Percentiles rank a stretch among this genome's conserved stretches.
Evolutionary conservation across 805 yeast genomes (phyloP).

Genomic region (Candida gorgasii): DNA sequence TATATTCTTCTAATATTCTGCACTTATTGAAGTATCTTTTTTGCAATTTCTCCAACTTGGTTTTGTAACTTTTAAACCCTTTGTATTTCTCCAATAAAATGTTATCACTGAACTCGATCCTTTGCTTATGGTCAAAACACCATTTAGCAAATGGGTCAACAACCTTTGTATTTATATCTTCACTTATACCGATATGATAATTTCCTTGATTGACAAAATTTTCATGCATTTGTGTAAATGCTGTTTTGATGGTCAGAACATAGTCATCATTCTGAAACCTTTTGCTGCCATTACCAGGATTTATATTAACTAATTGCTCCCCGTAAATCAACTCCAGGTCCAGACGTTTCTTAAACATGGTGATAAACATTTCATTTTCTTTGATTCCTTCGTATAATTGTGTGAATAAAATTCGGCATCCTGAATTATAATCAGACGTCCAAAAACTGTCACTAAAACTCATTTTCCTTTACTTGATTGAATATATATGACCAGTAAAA

Average conservation of each 20-base stretch:
- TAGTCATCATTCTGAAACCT: conserved; percentile 50
- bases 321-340: conserved; percentile 74
- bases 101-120: conserved; percentile 63
- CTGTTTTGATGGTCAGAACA: conserved; percentile 63
- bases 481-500: too few species aligned
- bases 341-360: conserved; percentile 66
- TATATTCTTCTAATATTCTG: conserved; percentile 67
- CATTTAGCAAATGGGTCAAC: conserved; percentile 71
- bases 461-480: conserved; percentile 24
- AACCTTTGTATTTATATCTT: conserved; percentile 59
- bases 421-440: conserved; percentile 64
- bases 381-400: conserved; percentile 61
- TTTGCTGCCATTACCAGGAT: conserved; percentile 35
- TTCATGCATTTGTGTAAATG: conserved; percentile 56
- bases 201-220: conserved; percentile 61
- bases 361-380: conserved; percentile 70
- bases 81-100: conserved; percentile 52
- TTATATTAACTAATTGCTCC: conserved; percentile 42
- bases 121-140: conserved; percentile 69
- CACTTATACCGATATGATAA: conserved; percentile 61
- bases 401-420: conserved; percentile 51
- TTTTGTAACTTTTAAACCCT: conserved; percentile 49
- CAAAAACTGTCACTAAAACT: conserved; percentile 78
- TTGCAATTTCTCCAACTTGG: conserved; percentile 56
- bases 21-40: conserved; percentile 77